phyloP scores from a whole-genome alignment of 2,329 filamentous ascomycete species.

The Parasarocladium wereldwijsianum region DNA sequence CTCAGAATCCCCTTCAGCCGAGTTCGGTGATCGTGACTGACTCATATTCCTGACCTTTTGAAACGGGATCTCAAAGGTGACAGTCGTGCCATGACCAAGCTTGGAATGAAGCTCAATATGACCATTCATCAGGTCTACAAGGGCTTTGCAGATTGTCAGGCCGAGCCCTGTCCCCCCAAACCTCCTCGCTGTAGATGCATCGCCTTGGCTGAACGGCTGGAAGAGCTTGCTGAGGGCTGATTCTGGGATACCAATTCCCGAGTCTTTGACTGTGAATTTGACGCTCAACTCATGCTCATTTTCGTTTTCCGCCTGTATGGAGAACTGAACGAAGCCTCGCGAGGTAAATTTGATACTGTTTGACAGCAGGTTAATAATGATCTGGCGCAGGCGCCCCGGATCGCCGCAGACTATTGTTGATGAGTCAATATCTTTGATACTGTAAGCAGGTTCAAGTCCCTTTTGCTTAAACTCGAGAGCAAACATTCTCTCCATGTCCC shows the following conservation, averaged over 20 bases:
- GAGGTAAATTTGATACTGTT: slow-evolving; percentile 1
- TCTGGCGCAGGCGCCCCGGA: neutral
- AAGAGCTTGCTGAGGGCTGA: neutral
- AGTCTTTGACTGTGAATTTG: neutral
- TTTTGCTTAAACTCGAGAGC: neutral
- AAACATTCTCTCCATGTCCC: neutral
- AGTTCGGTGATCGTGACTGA: too few relatives aligned
- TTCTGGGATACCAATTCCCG: neutral
- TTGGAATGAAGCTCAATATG: neutral
- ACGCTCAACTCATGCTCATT: too few relatives aligned
- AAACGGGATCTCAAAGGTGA: too few relatives aligned
- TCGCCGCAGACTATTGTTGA: too few relatives aligned
- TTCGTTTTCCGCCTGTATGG: neutral
- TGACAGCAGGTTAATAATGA: neutral
- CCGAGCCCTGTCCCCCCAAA: neutral
- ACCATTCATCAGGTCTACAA: neutral
- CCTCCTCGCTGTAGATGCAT: neutral
- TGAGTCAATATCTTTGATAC: too few relatives aligned
- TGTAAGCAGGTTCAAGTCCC: neutral
- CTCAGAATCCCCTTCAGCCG: too few relatives aligned
- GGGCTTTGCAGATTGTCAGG: neutral
- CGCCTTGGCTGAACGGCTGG: slow-evolving; percentile 1
- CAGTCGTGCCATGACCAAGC: too few relatives aligned
- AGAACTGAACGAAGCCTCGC: neutral
- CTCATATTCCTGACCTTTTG: too few relatives aligned